A percentile compares a stretch with the other conserved stretches of the same genome.
Evolutionary conservation across 1,284 basidiomycete genomes (phyloP).

Genomic region (Lignosus rhinocerotis): DNA sequence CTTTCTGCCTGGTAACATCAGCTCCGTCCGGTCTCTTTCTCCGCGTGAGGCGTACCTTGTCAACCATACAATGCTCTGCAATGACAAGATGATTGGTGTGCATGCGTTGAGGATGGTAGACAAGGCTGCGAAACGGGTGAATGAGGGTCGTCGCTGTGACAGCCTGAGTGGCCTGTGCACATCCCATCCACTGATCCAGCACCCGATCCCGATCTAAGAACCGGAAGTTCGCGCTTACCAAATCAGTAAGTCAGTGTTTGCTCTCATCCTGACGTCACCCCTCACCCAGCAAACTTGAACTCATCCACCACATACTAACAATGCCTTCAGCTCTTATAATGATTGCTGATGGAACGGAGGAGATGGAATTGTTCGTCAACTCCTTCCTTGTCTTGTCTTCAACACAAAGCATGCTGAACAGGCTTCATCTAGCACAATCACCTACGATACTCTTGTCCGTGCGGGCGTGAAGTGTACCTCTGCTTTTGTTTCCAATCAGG

Average conservation of each 20-base stretch:
- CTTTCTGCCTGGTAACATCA: slow-evolving; percentile 15
- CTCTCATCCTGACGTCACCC: slow-evolving; percentile 6
- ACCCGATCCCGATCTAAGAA: not conserved
- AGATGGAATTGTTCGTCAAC: slow-evolving; percentile 79
- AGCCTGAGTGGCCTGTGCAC: not conserved
- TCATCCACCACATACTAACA: not conserved
- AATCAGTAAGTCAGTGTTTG: not conserved
- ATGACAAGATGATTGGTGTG: not conserved
- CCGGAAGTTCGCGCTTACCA: not conserved
- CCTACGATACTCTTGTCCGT: slow-evolving; percentile 78
- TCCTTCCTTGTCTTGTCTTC: not conserved
- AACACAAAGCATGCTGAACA: not conserved
- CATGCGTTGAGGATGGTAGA: not conserved
- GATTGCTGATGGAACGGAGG: slow-evolving; percentile 88
- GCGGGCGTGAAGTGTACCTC: slow-evolving; percentile 67
- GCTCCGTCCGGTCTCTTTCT: slow-evolving; percentile 1
- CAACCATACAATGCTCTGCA: not conserved
- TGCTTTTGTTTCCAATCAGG: slow-evolving; percentile 56
- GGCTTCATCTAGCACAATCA: slow-evolving; percentile 58
- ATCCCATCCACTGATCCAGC: not conserved
- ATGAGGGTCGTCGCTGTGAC: not conserved
- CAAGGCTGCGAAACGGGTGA: not conserved
- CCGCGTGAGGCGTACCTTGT: slow-evolving; percentile 4
- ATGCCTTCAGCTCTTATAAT: slow-evolving; percentile 70
- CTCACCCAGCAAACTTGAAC: not conserved